Base-by-base conservation (phyloP, 2,329 filamentous ascomycete species). In the Daldinia sp. region DNA sequence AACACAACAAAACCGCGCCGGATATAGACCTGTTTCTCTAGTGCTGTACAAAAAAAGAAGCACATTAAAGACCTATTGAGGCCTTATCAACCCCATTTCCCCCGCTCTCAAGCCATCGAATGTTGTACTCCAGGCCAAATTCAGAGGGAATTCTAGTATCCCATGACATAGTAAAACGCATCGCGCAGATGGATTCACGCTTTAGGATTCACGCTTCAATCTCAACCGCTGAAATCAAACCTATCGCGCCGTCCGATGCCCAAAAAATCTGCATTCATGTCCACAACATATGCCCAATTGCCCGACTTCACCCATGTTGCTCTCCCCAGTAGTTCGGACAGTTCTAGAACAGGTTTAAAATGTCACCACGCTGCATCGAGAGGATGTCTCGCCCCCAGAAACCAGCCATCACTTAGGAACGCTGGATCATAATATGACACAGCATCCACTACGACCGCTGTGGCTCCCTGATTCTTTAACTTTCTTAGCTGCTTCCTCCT, bases 401-500 rank as follows among this genome's bases (percentile, higher is more conserved):
- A 54, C 34, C 35, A 51, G 19, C 13, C 13, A 27, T 51, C 27
- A 35, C 51, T 49, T 11, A 23, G 1, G 32, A 58, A 52, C 19
- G 17, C 23, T 19, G 37, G 35, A 68, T 74, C 67, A 76, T 75
- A 75, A 74, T 58, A 76, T 75, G 30, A 76, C 68, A 50, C 74
- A 76, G 65, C 74, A 76, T 34, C 73, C 72, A 32, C 73, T 70
- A 29, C 73, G 67, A n/a, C 69, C 67, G 15, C 59, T 47, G 43
- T 70, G 66, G n/a, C 66, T 68, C 23, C 68, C 67, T 3, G 73
- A 69, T 6, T 74, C 72, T 74, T 90, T 89, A 49, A 82, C 80
- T 9, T 82, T 84, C 73, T 87, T 87, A 62, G 87, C 85, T 53
- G 87, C 86, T 70, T 87, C 85, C 68, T 88, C 85, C 71, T 91